Percentiles rank a stretch among this genome's conserved stretches.
Conservation (phyloP, 805 yeast species). For the Zygosaccharomyces siamensis region DNA sequence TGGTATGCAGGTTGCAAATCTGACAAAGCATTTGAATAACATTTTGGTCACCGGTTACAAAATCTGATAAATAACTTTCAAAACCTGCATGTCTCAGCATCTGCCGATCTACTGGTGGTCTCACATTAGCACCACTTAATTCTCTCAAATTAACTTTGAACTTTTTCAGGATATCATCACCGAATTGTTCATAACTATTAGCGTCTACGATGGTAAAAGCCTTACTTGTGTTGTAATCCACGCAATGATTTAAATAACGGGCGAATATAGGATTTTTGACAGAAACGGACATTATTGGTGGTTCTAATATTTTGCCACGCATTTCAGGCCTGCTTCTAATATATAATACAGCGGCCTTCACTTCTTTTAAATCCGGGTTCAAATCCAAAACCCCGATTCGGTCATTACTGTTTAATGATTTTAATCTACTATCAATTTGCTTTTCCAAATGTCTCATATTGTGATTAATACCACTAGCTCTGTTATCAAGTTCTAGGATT, state of each 20-base stretch:
- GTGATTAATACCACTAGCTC: conserved; percentile 37
- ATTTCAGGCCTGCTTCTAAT: conserved; percentile 38
- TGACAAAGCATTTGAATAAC: conserved; percentile 72
- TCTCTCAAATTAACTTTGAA: conserved; percentile 58
- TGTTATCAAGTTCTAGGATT: conserved; percentile 27
- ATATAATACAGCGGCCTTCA: conserved; percentile 32
- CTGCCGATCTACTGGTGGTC: conserved; percentile 30
- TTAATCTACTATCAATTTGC: conserved; percentile 36
- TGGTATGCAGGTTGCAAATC: conserved; percentile 42
- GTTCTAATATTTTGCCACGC: conserved; percentile 52
- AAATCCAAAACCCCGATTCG: conserved; percentile 44
- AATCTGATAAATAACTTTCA: conserved; percentile 73
- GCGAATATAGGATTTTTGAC: conserved; percentile 49
- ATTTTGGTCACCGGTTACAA: conserved; percentile 62
- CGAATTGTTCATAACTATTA: conserved; percentile 44
- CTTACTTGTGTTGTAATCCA: conserved; percentile 48
- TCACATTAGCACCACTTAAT: conserved; percentile 18
- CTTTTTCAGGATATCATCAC: conserved; percentile 41
- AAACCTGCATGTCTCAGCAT: conserved; percentile 54
- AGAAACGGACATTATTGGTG: conserved; percentile 64
- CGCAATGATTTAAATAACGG: conserved; percentile 51
- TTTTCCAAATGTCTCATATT: conserved; percentile 37
- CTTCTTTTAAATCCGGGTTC: conserved; percentile 30
- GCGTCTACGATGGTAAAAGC: conserved; percentile 60
- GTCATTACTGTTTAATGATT: conserved; percentile 45